Base-by-base conservation (phyloP, 2,329 filamentous ascomycete species). In the Cladobotryum mycophilum region DNA sequence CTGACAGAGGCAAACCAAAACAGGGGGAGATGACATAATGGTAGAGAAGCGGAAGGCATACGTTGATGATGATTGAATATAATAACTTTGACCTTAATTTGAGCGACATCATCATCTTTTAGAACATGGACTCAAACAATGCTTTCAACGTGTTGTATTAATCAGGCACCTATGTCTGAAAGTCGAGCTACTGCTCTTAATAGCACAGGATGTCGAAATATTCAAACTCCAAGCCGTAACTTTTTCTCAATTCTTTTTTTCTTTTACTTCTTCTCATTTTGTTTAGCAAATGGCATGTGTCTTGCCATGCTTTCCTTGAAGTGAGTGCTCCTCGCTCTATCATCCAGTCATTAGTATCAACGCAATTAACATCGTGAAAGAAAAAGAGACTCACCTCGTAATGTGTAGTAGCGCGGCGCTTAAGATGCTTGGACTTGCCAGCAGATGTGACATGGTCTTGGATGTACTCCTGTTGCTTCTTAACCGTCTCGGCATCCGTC, bases 301-400 rank as follows among this genome's bases (percentile, higher is more conserved):
- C 80, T 96, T 96, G 49, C 89, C 91, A 52, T 82, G 81, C 80
- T 93, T 91, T 14, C 88, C 91, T 72, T 95, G 89, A 58, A 97
- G 72, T 51, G 86, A 92, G 70, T 97, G 92, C 60, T 81, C 81
- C 73, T 96, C 90, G 56, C 85, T 81, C 70, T 84, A 68, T 45
- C 17, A 18, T 15, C 12, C 25, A 7, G 18, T 6, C 17, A 33
- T 55, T 47, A 48, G 45, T 34, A 17, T 34, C 34, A 20, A 25
- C 30, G 6, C 15, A 5, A 17, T 38, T 17, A 38, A 38, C 3
- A 38, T n/a, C 36, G 14, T n/a, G 4, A 8, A 6, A 4, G 14
- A 38, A 38, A 17, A 38, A 9, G 14, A 7, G 3, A 37, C 50
- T 45, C 38, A 52, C 50, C 22, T 41, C 8, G 42, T 52, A 49